These are phyloP conservation scores for Populus simonii DNA, from an alignment of 345 rosid genomes.

Conservation along the genomic window DNA sequence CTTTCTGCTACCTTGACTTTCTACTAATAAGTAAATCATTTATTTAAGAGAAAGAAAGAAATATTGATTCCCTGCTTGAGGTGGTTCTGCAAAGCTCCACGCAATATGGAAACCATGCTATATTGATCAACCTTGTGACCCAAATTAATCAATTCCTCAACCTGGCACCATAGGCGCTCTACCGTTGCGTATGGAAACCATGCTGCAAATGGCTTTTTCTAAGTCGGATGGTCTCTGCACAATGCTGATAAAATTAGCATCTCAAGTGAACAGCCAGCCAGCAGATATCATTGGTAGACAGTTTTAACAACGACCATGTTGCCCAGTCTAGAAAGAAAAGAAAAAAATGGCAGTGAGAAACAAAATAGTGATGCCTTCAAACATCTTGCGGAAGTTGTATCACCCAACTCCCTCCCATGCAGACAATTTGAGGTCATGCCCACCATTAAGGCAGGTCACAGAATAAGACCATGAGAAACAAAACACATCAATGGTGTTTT, in stretches of 20 bases:
- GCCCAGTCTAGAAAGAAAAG: neutral
- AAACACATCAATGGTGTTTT: neutral
- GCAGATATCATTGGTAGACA: constrained; percentile 5
- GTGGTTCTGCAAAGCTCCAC: too few relatives aligned
- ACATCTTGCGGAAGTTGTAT: neutral
- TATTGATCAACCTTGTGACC: too few relatives aligned
- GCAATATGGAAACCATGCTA: too few relatives aligned
- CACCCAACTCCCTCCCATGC: neutral
- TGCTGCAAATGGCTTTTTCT: too few relatives aligned
- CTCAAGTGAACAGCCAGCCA: constrained; percentile 13
- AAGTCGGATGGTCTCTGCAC: constrained; percentile 75
- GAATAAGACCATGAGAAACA: neutral
- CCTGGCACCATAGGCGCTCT: too few relatives aligned
- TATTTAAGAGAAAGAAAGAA: too few relatives aligned
- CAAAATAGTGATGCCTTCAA: neutral
- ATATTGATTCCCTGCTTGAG: too few relatives aligned
- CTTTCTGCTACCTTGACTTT: too few relatives aligned
- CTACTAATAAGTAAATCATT: too few relatives aligned
- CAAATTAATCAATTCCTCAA: too few relatives aligned
- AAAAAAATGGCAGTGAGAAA: neutral
- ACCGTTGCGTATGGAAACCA: too few relatives aligned
- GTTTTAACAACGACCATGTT: neutral
- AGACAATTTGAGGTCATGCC: neutral
- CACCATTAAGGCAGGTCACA: neutral
- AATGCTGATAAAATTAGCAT: neutral